Evolutionary conservation across 1,284 basidiomycete genomes (phyloP).

Genomic region (Boletus sp.): DNA sequence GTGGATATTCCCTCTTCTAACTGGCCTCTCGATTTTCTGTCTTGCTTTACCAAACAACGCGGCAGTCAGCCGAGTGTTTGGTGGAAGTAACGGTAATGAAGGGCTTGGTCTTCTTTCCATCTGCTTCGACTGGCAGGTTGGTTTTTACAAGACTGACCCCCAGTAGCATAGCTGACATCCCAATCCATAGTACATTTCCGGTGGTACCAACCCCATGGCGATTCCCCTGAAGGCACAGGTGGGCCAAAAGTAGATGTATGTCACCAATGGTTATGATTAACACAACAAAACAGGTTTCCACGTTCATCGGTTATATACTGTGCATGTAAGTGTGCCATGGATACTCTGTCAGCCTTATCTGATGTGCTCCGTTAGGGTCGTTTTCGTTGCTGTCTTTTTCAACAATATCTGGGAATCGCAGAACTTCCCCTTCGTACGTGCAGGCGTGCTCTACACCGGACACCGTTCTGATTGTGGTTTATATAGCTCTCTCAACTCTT

Average conservation of each 20-base stretch:
- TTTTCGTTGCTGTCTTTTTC: conserved; percentile 42
- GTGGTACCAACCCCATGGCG: conserved; percentile 38
- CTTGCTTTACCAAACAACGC: conserved; percentile 48
- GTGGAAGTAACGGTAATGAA: conserved; percentile 59
- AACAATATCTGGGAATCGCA: conserved; percentile 47
- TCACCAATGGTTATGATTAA: neutral
- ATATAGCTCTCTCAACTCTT: conserved; percentile 47
- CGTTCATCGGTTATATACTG: conserved; percentile 40
- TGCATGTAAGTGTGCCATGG: conserved; percentile 38
- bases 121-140: conserved; percentile 8
- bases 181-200: conserved; percentile 41
- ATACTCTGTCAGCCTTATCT: neutral
- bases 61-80: conserved; percentile 54
- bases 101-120: conserved; percentile 41
- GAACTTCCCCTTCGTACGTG: conserved; percentile 45
- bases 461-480: neutral
- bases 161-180: neutral
- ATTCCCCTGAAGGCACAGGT: conserved; percentile 44
- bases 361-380: conserved; percentile 30
- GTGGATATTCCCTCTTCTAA: conserved; percentile 49
- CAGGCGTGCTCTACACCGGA: neutral
- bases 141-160: neutral
- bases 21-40: conserved; percentile 54
- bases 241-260: neutral
- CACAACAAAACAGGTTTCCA: conserved; percentile 34